Evolutionary conservation across 2,329 filamentous ascomycete species (phyloP).

Genomic region (Bisporella sp.): DNA sequence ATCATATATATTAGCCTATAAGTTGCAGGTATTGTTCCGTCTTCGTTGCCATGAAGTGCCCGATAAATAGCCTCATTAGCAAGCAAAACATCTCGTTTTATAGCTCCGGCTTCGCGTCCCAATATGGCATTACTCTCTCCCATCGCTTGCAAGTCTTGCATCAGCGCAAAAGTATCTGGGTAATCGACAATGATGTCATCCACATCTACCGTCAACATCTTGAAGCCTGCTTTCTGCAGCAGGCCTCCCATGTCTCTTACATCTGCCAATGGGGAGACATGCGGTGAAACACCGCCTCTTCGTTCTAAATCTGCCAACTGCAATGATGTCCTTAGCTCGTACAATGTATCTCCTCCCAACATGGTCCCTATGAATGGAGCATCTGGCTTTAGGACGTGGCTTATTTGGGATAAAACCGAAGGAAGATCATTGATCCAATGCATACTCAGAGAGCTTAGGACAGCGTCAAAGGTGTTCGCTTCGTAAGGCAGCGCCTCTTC

Average conservation of each 20-base stretch:
- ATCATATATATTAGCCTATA: conserved; percentile 98
- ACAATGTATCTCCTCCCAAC: conserved; percentile 91
- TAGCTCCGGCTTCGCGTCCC: conserved; percentile 71
- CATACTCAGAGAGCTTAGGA: conserved; percentile 80
- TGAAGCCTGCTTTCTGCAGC: conserved; percentile 82
- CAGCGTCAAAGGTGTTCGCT: conserved; percentile 75
- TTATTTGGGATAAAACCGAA: conserved; percentile 75
- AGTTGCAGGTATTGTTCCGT: conserved; percentile 75
- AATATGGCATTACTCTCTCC: conserved; percentile 88
- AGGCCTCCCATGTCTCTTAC: conserved; percentile 86
- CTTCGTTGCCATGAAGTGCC: conserved; percentile 76
- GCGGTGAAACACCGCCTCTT: conserved; percentile 83
- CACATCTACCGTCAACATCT: conserved; percentile 91
- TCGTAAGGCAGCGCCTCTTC: conserved; percentile 72
- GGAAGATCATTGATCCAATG: conserved; percentile 99
- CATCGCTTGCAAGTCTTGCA: conserved; percentile 94
- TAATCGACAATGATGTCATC: conserved; percentile 97
- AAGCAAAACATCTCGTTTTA: conserved; percentile 76
- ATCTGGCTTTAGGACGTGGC: conserved; percentile 82
- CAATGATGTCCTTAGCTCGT: conserved; percentile 84
- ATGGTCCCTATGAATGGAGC: conserved; percentile 90
- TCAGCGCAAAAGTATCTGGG: conserved; percentile 80
- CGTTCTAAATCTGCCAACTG: conserved; percentile 90
- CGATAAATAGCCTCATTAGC: conserved; percentile 86
- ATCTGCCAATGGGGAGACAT: conserved; percentile 86